A percentile compares a stretch with the other conserved stretches of the same genome.
phyloP scores from a whole-genome alignment of 2,329 filamentous ascomycete genomes.

The Parafenestella ontariensis region DNA sequence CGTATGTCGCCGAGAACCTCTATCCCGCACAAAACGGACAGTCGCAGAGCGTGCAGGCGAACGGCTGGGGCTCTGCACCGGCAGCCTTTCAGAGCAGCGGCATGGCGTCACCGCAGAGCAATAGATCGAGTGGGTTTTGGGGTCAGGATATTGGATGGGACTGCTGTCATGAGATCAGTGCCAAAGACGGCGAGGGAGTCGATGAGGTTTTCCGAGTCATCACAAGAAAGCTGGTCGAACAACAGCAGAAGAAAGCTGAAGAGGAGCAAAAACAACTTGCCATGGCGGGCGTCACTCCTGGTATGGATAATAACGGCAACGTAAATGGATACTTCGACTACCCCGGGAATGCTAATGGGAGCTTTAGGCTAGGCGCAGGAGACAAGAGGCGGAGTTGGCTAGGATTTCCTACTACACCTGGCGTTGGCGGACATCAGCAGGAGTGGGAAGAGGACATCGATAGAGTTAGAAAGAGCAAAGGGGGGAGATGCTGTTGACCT shows the following conservation, averaged over 20 bases:
- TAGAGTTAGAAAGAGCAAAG: conserved; percentile 39
- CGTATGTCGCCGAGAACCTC: conserved; percentile 91
- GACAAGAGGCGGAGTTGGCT: conserved; percentile 73
- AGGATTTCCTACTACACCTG: conserved; percentile 61
- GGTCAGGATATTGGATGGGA: conserved; percentile 94
- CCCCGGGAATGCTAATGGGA: conserved; percentile 59
- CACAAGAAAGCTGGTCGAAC: conserved; percentile 82
- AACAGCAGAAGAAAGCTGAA: conserved; percentile 65
- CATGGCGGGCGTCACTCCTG: conserved; percentile 54
- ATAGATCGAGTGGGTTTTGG: conserved; percentile 78
- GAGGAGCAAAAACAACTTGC: conserved; percentile 56
- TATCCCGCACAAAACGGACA: conserved; percentile 66
- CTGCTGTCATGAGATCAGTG: conserved; percentile 95
- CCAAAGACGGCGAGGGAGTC: conserved; percentile 92
- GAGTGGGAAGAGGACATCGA: conserved; percentile 46
- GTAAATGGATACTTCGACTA: conserved; percentile 59
- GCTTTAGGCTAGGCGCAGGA: conserved; percentile 64
- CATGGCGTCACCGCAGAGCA: conserved; percentile 56
- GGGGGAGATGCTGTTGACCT: conserved; percentile 45
- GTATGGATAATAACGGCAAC: conserved; percentile 39
- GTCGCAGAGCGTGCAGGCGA: conserved; percentile 24
- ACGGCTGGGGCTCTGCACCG: conserved; percentile 33
- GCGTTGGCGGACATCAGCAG: conserved; percentile 35
- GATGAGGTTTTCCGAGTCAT: conserved; percentile 95
- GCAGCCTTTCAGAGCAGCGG: conserved; percentile 52